Conservation (phyloP, 2,329 filamentous ascomycete genomes). For the Penicillium sp. region DNA sequence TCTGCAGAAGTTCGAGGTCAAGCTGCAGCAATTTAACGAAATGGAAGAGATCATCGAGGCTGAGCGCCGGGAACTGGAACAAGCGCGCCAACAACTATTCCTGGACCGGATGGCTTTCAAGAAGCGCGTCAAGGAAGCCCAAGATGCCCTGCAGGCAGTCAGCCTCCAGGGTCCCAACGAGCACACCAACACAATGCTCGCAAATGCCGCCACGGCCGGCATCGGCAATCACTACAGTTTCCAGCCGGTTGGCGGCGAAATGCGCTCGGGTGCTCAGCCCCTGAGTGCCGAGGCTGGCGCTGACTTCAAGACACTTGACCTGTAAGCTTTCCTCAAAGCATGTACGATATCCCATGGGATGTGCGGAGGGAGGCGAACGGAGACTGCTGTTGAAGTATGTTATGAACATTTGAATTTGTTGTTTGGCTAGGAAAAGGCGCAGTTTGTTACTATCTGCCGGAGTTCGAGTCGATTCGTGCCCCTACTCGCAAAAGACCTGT, state of each 20-base stretch:
- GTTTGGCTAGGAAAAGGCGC: constrained; percentile 29
- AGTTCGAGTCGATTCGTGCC: constrained; percentile 18
- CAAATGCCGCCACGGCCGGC: constrained; percentile 31
- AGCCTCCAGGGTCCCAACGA: constrained; percentile 41
- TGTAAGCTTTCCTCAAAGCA: constrained; percentile 28
- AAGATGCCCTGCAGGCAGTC: constrained; percentile 57
- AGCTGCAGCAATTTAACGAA: constrained; percentile 92
- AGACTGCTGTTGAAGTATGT: constrained; percentile 16
- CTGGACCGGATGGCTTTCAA: constrained; percentile 87
- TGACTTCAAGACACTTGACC: constrained; percentile 41
- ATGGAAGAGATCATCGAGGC: constrained; percentile 89
- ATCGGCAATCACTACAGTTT: constrained; percentile 40
- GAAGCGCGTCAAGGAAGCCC: constrained; percentile 74
- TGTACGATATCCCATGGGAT: constrained; percentile 24
- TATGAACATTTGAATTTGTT: constrained; percentile 24
- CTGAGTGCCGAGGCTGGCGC: constrained; percentile 37
- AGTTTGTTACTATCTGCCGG: constrained; percentile 20
- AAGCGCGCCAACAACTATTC: constrained; percentile 87
- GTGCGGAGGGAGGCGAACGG: constrained; percentile 8
- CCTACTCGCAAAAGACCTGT: constrained; percentile 10
- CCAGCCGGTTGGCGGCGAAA: constrained; percentile 31
- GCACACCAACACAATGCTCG: constrained; percentile 35
- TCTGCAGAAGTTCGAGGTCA: constrained; percentile 92
- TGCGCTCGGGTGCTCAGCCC: constrained; percentile 33
- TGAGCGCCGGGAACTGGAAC: constrained; percentile 86